Evolutionary conservation across 768 basidiomycete species (phyloP), one percentile per base, ranked within the genome.

Genomic region (Candolleomyces aberdarensis): DNA sequence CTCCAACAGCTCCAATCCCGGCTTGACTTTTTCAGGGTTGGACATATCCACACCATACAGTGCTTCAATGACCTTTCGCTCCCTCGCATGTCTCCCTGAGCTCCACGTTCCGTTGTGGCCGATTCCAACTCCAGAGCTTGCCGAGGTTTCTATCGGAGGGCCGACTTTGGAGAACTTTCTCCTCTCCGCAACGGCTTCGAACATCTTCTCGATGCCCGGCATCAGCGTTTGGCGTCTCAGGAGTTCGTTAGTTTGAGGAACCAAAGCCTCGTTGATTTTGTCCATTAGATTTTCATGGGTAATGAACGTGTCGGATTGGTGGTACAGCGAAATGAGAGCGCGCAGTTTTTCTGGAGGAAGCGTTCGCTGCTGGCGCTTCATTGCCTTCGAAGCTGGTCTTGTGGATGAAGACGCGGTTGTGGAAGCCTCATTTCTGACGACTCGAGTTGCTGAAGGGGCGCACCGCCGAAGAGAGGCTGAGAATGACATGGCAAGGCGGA

Each of bases 281-380:
- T 79, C 67, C 19, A 82, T 79, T 32, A 94, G 83, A 67, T 83
- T 92, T 64, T 89, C 87, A 20, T 77, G 76, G 11, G 90, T 90
- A 63, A 94, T 81, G 76, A 89, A 91, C 2, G 77, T 75, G 59
- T 84, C 84, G 53, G 86, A 75, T 74, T 91, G 84, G 76, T 94
- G 91, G 76, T 92, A 93, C 57, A 93, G 82, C 10, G 85, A 80
- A 63, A 92, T 81, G 63, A 92, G 85, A 3, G 89, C 86, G 61
- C 88, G 87, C 77, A 91, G 78, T 74, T 83, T 83, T 20, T 81
- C 76, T 3, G 79, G 78, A 2, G 87, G 78, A 4, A 88, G 79
- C 14, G 19, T 43, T 46, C 10, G 44, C 22, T 54, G 54, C 44
- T 26, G 26, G 26, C 55, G 53, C 46, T 26, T 52, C 14, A 22